A percentile compares a stretch with the other conserved stretches of the same genome.
These are phyloP conservation scores for Wallacemonas collosoma DNA, from an alignment of 208 protist species.

Conservation along the genomic window DNA sequence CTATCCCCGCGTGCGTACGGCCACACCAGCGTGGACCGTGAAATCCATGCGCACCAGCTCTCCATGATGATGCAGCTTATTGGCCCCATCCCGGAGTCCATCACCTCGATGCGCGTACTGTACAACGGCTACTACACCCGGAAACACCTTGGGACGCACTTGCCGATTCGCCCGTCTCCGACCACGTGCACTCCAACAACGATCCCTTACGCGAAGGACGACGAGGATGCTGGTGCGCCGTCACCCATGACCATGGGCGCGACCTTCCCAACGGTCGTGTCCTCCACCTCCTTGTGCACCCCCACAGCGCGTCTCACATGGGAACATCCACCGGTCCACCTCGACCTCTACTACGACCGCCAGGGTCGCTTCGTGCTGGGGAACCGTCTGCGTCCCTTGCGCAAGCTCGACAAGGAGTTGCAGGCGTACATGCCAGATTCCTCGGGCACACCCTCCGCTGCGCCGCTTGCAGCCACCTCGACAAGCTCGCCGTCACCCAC, in stretches of 20 bases:
- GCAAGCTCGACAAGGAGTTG: constrained; percentile 57
- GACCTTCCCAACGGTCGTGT: neutral
- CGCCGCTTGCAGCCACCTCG: neutral
- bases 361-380: constrained; percentile 62
- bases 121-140: constrained; percentile 41
- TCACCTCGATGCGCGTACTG: constrained; percentile 45
- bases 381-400: constrained; percentile 46
- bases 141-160: constrained; percentile 20
- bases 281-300: neutral
- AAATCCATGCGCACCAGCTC: constrained; percentile 76
- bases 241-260: neutral
- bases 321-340: constrained; percentile 50
- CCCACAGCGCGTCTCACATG: constrained; percentile 6
- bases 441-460: neutral
- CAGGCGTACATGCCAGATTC: constrained; percentile 33
- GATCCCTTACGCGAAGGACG: neutral
- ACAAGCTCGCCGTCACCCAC: neutral
- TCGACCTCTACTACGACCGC: constrained; percentile 65
- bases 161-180: constrained; percentile 14
- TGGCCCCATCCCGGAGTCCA: constrained; percentile 57
- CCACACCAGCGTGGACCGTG: constrained; percentile 41
- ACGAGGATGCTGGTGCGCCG: neutral
- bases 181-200: constrained; percentile 5
- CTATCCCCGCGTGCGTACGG: constrained; percentile 61
- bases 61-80: constrained; percentile 88